Evolutionary conservation across 345 rosid genomes (phyloP).

Genomic region (Linum tenue): DNA sequence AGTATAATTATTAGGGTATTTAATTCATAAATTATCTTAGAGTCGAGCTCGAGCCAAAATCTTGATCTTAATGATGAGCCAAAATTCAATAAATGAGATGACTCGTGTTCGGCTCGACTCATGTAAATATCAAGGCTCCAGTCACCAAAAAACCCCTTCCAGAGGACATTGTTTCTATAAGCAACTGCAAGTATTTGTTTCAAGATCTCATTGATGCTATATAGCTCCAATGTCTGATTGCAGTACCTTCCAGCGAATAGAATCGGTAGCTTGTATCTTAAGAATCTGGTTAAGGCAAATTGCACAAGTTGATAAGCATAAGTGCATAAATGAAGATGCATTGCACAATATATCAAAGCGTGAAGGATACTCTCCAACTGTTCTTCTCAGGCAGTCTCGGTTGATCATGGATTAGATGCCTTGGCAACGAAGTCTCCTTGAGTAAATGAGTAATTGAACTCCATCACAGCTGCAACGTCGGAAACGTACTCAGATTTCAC

Average conservation of each 20-base stretch:
- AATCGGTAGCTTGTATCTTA: slow-evolving; percentile 80
- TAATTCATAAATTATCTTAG: too few relatives aligned
- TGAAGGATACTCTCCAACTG: slow-evolving; percentile 86
- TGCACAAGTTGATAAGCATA: background rate
- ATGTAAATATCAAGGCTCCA: slow-evolving; percentile 87
- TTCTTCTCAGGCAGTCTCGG: slow-evolving; percentile 29
- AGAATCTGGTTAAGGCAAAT: slow-evolving; percentile 45
- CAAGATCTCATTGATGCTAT: slow-evolving; percentile 33
- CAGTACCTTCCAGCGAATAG: slow-evolving; percentile 88
- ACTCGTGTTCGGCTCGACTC: too few relatives aligned
- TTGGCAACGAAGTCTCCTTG: slow-evolving; percentile 43
- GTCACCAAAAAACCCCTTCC: slow-evolving; percentile 83
- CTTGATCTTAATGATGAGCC: too few relatives aligned
- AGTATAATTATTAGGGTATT: too few relatives aligned
- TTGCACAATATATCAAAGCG: background rate
- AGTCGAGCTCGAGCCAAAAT: too few relatives aligned
- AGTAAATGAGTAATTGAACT: slow-evolving; percentile 50
- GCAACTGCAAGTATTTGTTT: slow-evolving; percentile 64
- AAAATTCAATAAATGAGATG: too few relatives aligned
- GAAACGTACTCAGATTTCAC: slow-evolving; percentile 21
- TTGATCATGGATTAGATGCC: slow-evolving; percentile 24
- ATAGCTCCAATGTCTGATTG: slow-evolving; percentile 51
- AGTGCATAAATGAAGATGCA: background rate
- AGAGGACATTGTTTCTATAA: slow-evolving; percentile 70
- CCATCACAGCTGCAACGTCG: slow-evolving; percentile 28